Conservation (phyloP, 345 rosid genomes). For the Isatis tinctoria region DNA sequence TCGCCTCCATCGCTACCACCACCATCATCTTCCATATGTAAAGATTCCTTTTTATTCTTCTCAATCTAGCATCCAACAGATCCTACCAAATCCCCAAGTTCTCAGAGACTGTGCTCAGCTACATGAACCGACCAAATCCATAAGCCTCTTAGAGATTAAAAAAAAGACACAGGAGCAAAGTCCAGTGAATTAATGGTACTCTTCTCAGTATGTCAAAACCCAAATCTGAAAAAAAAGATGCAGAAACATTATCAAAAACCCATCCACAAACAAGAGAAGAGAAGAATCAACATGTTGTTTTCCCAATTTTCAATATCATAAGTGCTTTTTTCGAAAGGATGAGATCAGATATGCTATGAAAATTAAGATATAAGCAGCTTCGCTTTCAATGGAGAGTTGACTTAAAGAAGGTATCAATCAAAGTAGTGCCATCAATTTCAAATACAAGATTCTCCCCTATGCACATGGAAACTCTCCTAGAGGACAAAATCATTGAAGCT, state of each 20-base stretch:
- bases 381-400: constrained; percentile 21
- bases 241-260: constrained; percentile 4
- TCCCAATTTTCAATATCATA: background rate
- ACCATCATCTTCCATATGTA: constrained; percentile 50
- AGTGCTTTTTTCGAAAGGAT: background rate
- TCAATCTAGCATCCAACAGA: constrained; percentile 34
- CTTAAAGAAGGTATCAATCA: constrained; percentile 21
- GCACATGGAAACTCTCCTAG: background rate
- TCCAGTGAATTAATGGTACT: constrained; percentile 47
- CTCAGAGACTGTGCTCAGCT: constrained; percentile 7
- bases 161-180: constrained; percentile 57
- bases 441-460: constrained; percentile 1
- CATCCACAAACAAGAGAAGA: background rate
- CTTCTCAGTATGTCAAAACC: constrained; percentile 40
- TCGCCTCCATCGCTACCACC: constrained; percentile 22
- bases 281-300: constrained; percentile 3
- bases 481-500: background rate
- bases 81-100: constrained; percentile 26
- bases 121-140: constrained; percentile 38
- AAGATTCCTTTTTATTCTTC: constrained; percentile 9
- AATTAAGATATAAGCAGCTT: background rate
- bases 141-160: constrained; percentile 49
- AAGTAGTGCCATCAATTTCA: constrained; percentile 19
- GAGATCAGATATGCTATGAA: background rate
- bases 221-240: constrained; percentile 23